phyloP scores from a whole-genome alignment of 2,329 filamentous ascomycete species.

The Neofusicoccum ribis region DNA sequence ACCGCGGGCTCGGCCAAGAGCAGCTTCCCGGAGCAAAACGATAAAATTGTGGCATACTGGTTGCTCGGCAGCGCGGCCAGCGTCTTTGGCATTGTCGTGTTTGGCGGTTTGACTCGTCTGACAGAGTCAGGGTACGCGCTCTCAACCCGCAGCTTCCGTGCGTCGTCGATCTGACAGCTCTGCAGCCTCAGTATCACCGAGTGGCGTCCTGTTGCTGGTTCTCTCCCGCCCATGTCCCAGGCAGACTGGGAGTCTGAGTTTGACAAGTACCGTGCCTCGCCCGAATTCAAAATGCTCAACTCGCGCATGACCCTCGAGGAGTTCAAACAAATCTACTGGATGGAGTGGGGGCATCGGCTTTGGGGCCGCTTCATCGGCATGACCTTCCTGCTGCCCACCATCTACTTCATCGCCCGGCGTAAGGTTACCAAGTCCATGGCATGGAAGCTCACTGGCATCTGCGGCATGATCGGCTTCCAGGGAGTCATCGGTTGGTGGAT shows the following conservation, averaged over 20 bases:
- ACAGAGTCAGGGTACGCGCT: slow-evolving; percentile 86
- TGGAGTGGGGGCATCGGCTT: slow-evolving; percentile 96
- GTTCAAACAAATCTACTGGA: slow-evolving; percentile 99
- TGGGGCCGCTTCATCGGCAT: slow-evolving; percentile 93
- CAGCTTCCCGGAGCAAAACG: slow-evolving; percentile 62
- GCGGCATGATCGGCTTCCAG: slow-evolving; percentile 87
- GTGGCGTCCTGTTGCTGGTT: slow-evolving; percentile 96
- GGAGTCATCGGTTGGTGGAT: slow-evolving; percentile 99
- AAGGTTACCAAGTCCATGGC: slow-evolving; percentile 79
- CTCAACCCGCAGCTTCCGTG: background rate
- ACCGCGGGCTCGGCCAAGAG: background rate
- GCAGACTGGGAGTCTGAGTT: slow-evolving; percentile 93
- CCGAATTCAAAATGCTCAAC: slow-evolving; percentile 90
- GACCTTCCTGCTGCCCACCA: slow-evolving; percentile 81
- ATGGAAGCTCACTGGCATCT: slow-evolving; percentile 75
- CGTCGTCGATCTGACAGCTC: slow-evolving; percentile 24
- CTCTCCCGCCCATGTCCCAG: slow-evolving; percentile 74
- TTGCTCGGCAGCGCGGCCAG: slow-evolving; percentile 85
- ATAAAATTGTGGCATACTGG: slow-evolving; percentile 85
- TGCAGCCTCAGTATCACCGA: slow-evolving; percentile 91
- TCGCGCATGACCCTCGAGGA: slow-evolving; percentile 88
- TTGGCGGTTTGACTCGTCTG: slow-evolving; percentile 87
- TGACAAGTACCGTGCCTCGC: slow-evolving; percentile 84
- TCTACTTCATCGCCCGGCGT: slow-evolving; percentile 82
- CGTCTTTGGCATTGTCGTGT: slow-evolving; percentile 96